Conservation (phyloP, 2,329 filamentous ascomycete species). For the Didymellaceae sp. region DNA sequence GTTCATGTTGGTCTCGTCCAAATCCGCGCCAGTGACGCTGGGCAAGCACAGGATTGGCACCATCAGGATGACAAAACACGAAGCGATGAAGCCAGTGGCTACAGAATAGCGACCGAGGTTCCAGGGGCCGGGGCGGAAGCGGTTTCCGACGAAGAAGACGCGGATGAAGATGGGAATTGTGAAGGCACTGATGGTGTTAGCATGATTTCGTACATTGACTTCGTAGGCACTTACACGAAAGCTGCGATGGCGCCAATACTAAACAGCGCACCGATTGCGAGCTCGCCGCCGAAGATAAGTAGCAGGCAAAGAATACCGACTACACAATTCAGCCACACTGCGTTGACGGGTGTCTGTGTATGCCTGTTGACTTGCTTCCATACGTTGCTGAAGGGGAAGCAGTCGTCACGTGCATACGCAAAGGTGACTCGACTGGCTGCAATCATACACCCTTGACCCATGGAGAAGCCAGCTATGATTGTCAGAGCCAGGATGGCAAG, state of each 20-base stretch:
- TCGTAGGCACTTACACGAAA: conserved; percentile 57
- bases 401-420: conserved; percentile 75
- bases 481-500: conserved; percentile 69
- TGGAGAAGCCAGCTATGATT: conserved; percentile 72
- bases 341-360: conserved; percentile 73
- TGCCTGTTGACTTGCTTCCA: conserved; percentile 66
- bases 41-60: conserved; percentile 73
- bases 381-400: conserved; percentile 66
- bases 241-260: conserved; percentile 72
- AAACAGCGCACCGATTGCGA: conserved; percentile 72
- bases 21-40: conserved; percentile 60
- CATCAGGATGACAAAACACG: conserved; percentile 69
- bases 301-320: conserved; percentile 67
- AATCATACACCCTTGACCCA: conserved; percentile 77
- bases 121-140: conserved; percentile 73
- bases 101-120: conserved; percentile 67
- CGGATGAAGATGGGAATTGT: conserved; percentile 65
- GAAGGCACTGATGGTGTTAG: conserved; percentile 50
- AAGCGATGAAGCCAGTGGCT: conserved; percentile 63
- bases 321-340: conserved; percentile 69
- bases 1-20: conserved; percentile 66
- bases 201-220: background rate
- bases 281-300: conserved; percentile 68
- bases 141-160: conserved; percentile 65
- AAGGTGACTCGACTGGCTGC: conserved; percentile 71